Conservation (phyloP, 2,329 filamentous ascomycete genomes). For the Scedosporium aurantiacum region DNA sequence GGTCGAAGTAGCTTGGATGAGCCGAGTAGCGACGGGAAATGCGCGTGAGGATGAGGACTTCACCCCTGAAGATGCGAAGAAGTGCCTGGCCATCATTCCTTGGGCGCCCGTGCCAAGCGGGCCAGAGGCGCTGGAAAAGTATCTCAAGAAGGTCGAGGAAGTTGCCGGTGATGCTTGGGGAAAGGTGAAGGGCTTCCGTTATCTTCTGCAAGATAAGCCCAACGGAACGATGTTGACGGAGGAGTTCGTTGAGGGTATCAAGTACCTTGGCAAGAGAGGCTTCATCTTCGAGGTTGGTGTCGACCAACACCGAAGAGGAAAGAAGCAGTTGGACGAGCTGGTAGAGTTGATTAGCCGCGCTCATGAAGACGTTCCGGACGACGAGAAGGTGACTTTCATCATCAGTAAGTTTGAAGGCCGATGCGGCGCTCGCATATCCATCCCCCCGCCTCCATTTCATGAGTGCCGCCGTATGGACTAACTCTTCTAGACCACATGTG, state of each 20-base stretch:
- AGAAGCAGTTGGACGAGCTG: conserved; percentile 61
- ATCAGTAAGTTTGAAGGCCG: conserved; percentile 45
- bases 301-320: conserved; percentile 66
- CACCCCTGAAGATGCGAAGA: conserved; percentile 24
- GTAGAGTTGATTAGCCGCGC: conserved; percentile 59
- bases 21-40: conserved; percentile 51
- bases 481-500: conserved; percentile 65
- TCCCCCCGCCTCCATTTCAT: neutral
- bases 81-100: conserved; percentile 62
- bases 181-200: conserved; percentile 69
- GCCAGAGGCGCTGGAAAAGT: conserved; percentile 46
- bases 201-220: conserved; percentile 69
- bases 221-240: conserved; percentile 51
- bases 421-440: neutral
- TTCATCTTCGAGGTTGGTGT: conserved; percentile 75
- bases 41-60: conserved; percentile 42
- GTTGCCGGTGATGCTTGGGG: conserved; percentile 52
- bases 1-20: conserved; percentile 59
- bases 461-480: neutral
- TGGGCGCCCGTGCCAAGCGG: conserved; percentile 78
- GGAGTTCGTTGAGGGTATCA: conserved; percentile 54
- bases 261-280: conserved; percentile 50
- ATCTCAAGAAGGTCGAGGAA: conserved; percentile 50
- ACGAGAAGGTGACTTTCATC: conserved; percentile 54
- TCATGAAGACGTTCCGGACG: conserved; percentile 47